Evolutionary conservation across 371 early-diverging fungal genomes (phyloP), one percentile per base, ranked within the genome.

Genomic region (Mortierella sp.): DNA sequence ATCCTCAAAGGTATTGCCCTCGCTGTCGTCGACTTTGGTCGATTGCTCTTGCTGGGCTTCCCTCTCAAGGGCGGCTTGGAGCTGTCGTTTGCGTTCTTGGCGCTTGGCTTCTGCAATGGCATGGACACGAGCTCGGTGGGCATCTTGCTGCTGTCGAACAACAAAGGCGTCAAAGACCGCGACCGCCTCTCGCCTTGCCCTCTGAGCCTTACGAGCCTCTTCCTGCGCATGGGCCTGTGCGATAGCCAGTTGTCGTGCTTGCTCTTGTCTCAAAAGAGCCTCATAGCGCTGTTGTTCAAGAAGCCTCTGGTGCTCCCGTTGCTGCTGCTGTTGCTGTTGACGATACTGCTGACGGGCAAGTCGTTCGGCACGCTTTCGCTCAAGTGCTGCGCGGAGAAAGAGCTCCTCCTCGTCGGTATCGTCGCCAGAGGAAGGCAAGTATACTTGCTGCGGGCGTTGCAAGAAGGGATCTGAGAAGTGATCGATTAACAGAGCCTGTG

Each of bases 381-480:
- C 78, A 19, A 76, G 65, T 19, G 78, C 78, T 1, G 70, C 70
- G 5, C 65, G 56, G 21, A 76, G 56, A 19, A 76, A 50, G 4
- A 56, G 46, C 47, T 76, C 78, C 26, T 76, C 78, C n/a, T 76
- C 70, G 12, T 75, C 68, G 0, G 44, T 48, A 12, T 63, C 68
- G 8, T 73, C 67, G 37, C 17, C 24, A 24, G 49, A 56, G 5
- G 47, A 39, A 48, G 48, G n/a, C 2, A 31, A 37, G 48, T 50
- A 14, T 34, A 14, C 37, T 4, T 34, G 37, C 37, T 34, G 37
- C 4, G 11, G 19, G 2, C 41, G 55, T 31, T 9, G 12, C 19
- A 2, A 39, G 21, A 41, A 12, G n/a, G 24, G n/a, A n/a, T n/a
- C n/a, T n/a, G n/a, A 26, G 14, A 34, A 21, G 21, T 53, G 37